phyloP scores from a whole-genome alignment of 306 rosid genomes.

The Acacia melanoxylon region DNA sequence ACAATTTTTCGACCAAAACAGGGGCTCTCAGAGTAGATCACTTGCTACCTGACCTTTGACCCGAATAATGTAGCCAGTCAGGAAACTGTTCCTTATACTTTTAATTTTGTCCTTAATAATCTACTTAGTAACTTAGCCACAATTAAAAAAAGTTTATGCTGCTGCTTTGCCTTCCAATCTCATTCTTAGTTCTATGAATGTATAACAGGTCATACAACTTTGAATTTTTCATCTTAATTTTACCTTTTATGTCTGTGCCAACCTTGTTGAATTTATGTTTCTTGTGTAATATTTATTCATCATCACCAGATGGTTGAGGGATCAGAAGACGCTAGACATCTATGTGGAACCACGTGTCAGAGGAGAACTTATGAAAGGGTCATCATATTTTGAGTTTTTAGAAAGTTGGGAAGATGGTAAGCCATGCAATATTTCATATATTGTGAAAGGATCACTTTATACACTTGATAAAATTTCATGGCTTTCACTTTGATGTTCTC shows the following conservation, averaged over 20 bases:
- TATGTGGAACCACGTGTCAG: slow-evolving; percentile 89
- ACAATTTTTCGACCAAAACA: not conserved
- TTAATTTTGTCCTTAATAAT: not conserved
- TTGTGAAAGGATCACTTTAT: slow-evolving; percentile 15
- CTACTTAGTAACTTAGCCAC: not conserved
- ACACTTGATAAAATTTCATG: not conserved
- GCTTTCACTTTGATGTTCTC: slow-evolving; percentile 21
- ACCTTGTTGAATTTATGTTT: slow-evolving; percentile 15
- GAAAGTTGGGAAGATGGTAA: slow-evolving; percentile 89
- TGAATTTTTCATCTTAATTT: slow-evolving; percentile 1
- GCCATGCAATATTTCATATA: slow-evolving; percentile 33
- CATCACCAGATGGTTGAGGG: slow-evolving; percentile 81
- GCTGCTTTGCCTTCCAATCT: slow-evolving; percentile 4
- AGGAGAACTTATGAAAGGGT: slow-evolving; percentile 71
- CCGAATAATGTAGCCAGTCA: not conserved
- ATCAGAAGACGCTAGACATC: slow-evolving; percentile 61
- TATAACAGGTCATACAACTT: slow-evolving; percentile 5
- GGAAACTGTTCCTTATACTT: not conserved
- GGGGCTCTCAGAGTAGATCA: not conserved
- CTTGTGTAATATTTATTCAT: slow-evolving; percentile 20
- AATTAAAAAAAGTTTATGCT: slow-evolving; percentile 10
- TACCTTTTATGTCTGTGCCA: slow-evolving; percentile 8
- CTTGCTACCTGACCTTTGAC: not conserved
- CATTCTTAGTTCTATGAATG: slow-evolving; percentile 14
- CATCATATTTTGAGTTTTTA: slow-evolving; percentile 75